phyloP scores from a whole-genome alignment of 305 asterid species.

The Fraxinus dipetala region DNA sequence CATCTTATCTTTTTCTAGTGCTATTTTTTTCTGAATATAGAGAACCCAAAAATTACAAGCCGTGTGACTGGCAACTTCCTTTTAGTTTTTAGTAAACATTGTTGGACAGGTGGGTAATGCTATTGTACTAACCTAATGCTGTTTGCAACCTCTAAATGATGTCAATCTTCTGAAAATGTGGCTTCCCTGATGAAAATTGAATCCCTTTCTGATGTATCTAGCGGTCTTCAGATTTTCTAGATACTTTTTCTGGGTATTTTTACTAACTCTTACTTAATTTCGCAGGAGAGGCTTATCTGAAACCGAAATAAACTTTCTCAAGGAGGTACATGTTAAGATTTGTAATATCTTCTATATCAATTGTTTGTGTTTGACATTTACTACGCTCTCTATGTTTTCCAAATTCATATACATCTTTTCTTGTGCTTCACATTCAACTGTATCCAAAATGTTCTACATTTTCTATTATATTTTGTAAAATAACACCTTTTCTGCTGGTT shows the following conservation, averaged over 20 bases:
- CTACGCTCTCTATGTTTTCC: constrained; percentile 1
- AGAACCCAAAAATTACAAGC: not conserved
- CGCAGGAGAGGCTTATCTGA: constrained; percentile 94
- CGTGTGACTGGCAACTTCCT: not conserved
- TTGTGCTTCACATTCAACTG: not conserved
- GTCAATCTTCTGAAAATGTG: not conserved
- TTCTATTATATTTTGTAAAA: constrained; percentile 8
- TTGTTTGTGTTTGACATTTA: constrained; percentile 15
- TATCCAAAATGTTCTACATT: not conserved
- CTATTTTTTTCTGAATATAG: not conserved
- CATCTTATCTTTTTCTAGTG: not conserved
- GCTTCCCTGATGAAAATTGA: not conserved
- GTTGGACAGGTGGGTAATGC: constrained; percentile 16
- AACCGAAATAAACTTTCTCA: constrained; percentile 70
- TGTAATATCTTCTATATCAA: constrained; percentile 7
- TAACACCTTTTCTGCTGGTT: constrained; percentile 16
- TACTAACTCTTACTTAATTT: constrained; percentile 31
- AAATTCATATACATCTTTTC: not conserved
- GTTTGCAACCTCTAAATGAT: not conserved
- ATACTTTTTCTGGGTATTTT: constrained; percentile 15
- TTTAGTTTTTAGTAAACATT: constrained; percentile 1
- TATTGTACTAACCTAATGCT: not conserved
- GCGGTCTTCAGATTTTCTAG: constrained; percentile 9
- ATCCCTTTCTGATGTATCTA: not conserved
- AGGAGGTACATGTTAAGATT: constrained; percentile 56